Percentiles rank a stretch among this genome's conserved stretches.
Evolutionary conservation across 495 filamentous ascomycete genomes (phyloP).

Genomic region (Penicillium malachiteum): DNA sequence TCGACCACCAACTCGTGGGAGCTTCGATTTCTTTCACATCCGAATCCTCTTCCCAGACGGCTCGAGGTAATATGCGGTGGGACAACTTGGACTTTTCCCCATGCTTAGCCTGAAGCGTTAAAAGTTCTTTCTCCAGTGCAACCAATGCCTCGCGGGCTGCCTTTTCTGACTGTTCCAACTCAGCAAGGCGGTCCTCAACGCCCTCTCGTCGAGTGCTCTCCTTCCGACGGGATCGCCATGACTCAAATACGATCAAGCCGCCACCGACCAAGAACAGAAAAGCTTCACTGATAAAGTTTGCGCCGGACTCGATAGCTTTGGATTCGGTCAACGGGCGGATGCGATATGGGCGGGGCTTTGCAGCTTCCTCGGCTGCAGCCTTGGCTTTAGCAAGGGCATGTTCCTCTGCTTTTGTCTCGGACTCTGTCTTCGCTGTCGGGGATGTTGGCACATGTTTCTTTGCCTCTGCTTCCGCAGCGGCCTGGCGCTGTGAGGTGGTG

Average conservation of each 20-base stretch:
- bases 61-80: constrained; percentile 43
- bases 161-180: constrained; percentile 64
- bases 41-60: constrained; percentile 45
- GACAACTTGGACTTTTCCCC: constrained; percentile 27
- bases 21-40: constrained; percentile 28
- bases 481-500: constrained; percentile 56
- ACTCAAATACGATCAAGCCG: constrained; percentile 78
- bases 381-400: constrained; percentile 50
- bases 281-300: constrained; percentile 87
- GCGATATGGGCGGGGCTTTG: constrained; percentile 46
- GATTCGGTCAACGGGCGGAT: constrained; percentile 82
- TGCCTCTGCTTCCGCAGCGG: constrained; percentile 48
- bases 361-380: constrained; percentile 49
- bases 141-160: constrained; percentile 57
- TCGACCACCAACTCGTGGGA: constrained; percentile 32
- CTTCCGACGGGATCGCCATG: constrained; percentile 70
- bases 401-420: constrained; percentile 63
- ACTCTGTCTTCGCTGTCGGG: constrained; percentile 79
- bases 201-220: constrained; percentile 73
- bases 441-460: constrained; percentile 63
- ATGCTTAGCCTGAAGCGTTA: constrained; percentile 52
- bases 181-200: constrained; percentile 65
- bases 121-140: constrained; percentile 65
- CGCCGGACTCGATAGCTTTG: constrained; percentile 94
- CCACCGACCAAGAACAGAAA: constrained; percentile 86